These are phyloP conservation scores for Cryphonectria naterciae DNA, from an alignment of 2,329 filamentous ascomycete genomes.

Conservation along the genomic window DNA sequence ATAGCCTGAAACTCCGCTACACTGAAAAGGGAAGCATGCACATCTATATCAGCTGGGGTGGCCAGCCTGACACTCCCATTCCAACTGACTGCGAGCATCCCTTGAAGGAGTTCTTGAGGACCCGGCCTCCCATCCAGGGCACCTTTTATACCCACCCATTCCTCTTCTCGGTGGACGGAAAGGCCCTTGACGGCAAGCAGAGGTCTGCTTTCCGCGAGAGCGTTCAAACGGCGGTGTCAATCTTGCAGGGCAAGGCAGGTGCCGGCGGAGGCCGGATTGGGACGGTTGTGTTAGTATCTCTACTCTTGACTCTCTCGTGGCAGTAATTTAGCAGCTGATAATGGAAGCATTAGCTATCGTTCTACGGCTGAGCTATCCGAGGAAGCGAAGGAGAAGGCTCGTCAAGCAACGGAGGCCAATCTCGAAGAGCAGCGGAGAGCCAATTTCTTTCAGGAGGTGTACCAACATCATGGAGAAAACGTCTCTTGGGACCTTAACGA, in stretches of 20 bases:
- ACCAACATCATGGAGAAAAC: background rate
- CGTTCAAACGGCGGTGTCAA: slow-evolving; percentile 1
- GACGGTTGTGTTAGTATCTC: slow-evolving; percentile 10
- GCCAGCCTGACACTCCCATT: background rate
- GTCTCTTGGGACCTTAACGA: too few species aligned
- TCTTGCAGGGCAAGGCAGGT: background rate
- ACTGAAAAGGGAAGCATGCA: slow-evolving; percentile 1
- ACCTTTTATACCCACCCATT: slow-evolving; percentile 15
- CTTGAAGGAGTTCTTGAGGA: slow-evolving; percentile 11
- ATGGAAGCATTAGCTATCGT: background rate
- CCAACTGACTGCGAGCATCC: background rate
- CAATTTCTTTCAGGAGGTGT: background rate
- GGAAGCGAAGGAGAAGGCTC: background rate
- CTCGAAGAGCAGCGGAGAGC: background rate
- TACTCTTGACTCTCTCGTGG: background rate
- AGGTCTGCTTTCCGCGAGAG: background rate
- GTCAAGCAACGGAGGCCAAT: too few species aligned
- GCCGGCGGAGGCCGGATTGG: slow-evolving; percentile 9
- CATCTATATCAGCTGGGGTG: slow-evolving; percentile 15
- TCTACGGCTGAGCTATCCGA: background rate
- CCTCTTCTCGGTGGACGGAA: slow-evolving; percentile 6
- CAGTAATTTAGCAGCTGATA: background rate
- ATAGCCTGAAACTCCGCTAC: slow-evolving; percentile 22
- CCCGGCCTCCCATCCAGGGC: slow-evolving; percentile 14
- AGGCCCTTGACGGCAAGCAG: background rate